A percentile compares a stretch with the other conserved stretches of the same genome.
Conservation (phyloP, 345 rosid genomes). For the Ceriops zippeliana region DNA sequence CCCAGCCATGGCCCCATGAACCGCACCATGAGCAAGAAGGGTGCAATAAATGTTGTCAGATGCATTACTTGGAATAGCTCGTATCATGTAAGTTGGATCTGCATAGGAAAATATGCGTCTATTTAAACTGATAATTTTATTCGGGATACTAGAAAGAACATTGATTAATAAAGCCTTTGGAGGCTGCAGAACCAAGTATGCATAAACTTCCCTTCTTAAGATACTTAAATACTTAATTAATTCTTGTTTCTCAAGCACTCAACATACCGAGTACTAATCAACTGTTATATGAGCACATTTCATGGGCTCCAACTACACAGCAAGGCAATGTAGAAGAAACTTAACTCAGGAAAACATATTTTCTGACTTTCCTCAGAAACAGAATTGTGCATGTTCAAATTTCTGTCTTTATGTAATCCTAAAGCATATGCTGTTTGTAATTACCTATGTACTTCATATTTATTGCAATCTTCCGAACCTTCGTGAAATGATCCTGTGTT, state of each 20-base stretch:
- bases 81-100: slow-evolving; percentile 97
- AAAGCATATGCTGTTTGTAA: neutral
- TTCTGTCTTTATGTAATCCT: neutral
- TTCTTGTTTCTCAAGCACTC: slow-evolving; percentile 1
- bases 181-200: too few species aligned
- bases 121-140: too few species aligned
- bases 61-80: slow-evolving; percentile 90
- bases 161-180: too few species aligned
- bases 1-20: slow-evolving; percentile 99
- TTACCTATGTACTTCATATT: slow-evolving; percentile 93
- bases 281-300: neutral
- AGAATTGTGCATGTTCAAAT: neutral
- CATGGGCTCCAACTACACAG: neutral
- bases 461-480: slow-evolving; percentile 57
- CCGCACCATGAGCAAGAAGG: slow-evolving; percentile 93
- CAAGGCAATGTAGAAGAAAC: neutral
- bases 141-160: too few species aligned
- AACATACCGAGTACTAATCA: neutral
- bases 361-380: neutral
- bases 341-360: neutral
- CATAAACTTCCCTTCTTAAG: too few species aligned
- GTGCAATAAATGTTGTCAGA: slow-evolving; percentile 96
- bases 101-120: slow-evolving; percentile 1
- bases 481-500: slow-evolving; percentile 69
- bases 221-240: neutral